These are phyloP conservation scores for Tulasnella sp. DNA, from an alignment of 768 basidiomycete genomes.

Conservation along the genomic window DNA sequence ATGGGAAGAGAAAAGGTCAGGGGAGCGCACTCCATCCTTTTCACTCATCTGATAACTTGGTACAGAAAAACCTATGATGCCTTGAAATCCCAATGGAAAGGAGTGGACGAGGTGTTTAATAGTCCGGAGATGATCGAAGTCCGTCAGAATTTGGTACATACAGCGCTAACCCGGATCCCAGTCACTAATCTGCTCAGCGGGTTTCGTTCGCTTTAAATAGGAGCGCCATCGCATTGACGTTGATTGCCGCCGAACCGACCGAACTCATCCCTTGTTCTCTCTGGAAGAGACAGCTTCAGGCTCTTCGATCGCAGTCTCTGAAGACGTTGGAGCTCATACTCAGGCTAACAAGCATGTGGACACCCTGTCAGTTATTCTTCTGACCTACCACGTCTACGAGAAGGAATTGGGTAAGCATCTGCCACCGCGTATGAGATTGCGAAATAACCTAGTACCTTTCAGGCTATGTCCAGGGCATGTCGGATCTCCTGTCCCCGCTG, in stretches of 20 bases:
- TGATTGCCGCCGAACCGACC: conserved; percentile 93
- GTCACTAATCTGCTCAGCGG: conserved; percentile 17
- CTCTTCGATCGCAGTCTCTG: conserved; percentile 30
- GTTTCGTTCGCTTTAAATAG: conserved; percentile 36
- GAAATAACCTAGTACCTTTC: not conserved
- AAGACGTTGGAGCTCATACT: conserved; percentile 72
- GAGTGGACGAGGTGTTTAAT: conserved; percentile 74
- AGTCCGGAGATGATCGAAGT: conserved; percentile 79
- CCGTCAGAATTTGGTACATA: conserved; percentile 35
- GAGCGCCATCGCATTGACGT: conserved; percentile 94
- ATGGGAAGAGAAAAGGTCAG: conserved; percentile 64
- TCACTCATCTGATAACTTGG: too few relatives aligned
- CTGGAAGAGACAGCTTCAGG: conserved; percentile 32
- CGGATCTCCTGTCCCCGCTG: conserved; percentile 87
- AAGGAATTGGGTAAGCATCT: conserved; percentile 68
- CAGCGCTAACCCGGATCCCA: not conserved
- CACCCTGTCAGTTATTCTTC: conserved; percentile 73
- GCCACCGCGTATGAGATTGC: not conserved
- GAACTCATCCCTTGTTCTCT: conserved; percentile 86
- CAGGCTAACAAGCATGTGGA: conserved; percentile 90
- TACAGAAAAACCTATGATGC: conserved; percentile 62
- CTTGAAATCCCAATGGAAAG: conserved; percentile 78
- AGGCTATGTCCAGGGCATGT: conserved; percentile 99
- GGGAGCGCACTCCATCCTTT: conserved; percentile 1
- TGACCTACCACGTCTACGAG: conserved; percentile 90